Evolutionary conservation across 2,329 filamentous ascomycete genomes (phyloP).

Genomic region (Colletotrichum salicis): DNA sequence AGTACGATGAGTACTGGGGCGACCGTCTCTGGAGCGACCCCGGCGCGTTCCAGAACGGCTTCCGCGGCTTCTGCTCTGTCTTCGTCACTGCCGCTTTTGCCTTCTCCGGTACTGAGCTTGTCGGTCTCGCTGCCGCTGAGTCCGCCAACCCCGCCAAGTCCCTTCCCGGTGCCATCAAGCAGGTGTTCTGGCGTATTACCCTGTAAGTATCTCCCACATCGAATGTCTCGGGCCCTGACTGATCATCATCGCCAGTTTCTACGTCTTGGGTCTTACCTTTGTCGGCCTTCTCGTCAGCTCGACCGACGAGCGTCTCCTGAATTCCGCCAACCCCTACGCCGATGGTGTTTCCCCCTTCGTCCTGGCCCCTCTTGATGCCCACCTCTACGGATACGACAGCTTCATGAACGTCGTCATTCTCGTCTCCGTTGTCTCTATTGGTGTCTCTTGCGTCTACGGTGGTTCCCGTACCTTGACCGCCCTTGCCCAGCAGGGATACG

Average conservation of each 20-base stretch:
- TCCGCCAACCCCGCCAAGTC: slow-evolving; percentile 74
- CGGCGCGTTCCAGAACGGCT: slow-evolving; percentile 73
- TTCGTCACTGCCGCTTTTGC: slow-evolving; percentile 78
- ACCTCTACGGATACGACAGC: slow-evolving; percentile 57
- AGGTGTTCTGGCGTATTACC: slow-evolving; percentile 69
- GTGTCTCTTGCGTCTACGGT: slow-evolving; percentile 65
- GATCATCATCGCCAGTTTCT: slow-evolving; percentile 46
- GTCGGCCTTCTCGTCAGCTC: slow-evolving; percentile 58
- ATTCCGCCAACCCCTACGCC: slow-evolving; percentile 54
- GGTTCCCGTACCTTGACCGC: slow-evolving; percentile 66
- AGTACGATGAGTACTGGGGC: slow-evolving; percentile 55
- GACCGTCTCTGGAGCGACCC: slow-evolving; percentile 55
- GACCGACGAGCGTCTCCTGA: slow-evolving; percentile 56
- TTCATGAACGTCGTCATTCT: slow-evolving; percentile 67
- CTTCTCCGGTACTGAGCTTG: slow-evolving; percentile 75
- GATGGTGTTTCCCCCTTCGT: slow-evolving; percentile 42
- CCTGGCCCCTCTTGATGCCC: slow-evolving; percentile 50
- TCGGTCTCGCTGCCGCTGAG: slow-evolving; percentile 77
- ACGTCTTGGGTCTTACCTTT: slow-evolving; percentile 60
- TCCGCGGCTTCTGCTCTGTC: slow-evolving; percentile 75
- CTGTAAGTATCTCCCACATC: slow-evolving; percentile 39
- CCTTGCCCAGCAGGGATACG: slow-evolving; percentile 66
- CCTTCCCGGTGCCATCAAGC: slow-evolving; percentile 82
- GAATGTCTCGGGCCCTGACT: not conserved
- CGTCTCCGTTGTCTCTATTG: slow-evolving; percentile 64